Evolutionary conservation across 495 filamentous ascomycete species (phyloP), one percentile per base, ranked within the genome.

Genomic region (Penicillium longicatenatum): DNA sequence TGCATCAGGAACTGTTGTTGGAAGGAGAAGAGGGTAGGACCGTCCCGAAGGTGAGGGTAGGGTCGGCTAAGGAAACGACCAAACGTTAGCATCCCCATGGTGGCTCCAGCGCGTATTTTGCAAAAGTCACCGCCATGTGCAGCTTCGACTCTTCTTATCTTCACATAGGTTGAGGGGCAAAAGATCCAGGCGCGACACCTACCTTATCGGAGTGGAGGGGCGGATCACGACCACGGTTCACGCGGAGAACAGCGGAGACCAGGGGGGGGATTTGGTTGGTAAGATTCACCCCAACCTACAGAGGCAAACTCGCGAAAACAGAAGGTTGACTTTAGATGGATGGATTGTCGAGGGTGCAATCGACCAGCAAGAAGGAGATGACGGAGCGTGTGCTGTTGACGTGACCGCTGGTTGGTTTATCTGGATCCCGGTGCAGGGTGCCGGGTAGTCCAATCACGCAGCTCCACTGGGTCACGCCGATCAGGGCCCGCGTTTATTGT

Each of bases 1-100:
- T 75, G 70, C 70, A 76, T 77, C 57, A 75, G 64, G 49, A 76
- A 67, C 62, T 77, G 74, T 60, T 76, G 73, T 51, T 79, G 72
- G 52, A 79, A 78, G 46, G 61, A 70, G 41, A 78, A 73, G 42
- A 79, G 60, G 29, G 77, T 75, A 11, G 74, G 77, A 26, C 74
- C 75, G 70, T 76, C 66, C 48, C 66, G 68, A 7, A 62, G 52
- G 52, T 75, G 66, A 58, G 64, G 71, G 43, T 73, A 75, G 17
- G 75, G 68, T 46, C 74, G 74, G 61, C 71, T 79, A 48, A 76
- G 71, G 57, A 78, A 77, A 51, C 74, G 76, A 21, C 58, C 63
- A 43, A 78, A 69, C 12, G 74, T 79, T 70, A 79, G 74, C 74
- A 79, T 74, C 29, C 66, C 70, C 73, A 76, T 76, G 8, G 2